Evolutionary conservation across 2,329 filamentous ascomycete genomes (phyloP).

Genomic region (Paracoccidioides lutzii): DNA sequence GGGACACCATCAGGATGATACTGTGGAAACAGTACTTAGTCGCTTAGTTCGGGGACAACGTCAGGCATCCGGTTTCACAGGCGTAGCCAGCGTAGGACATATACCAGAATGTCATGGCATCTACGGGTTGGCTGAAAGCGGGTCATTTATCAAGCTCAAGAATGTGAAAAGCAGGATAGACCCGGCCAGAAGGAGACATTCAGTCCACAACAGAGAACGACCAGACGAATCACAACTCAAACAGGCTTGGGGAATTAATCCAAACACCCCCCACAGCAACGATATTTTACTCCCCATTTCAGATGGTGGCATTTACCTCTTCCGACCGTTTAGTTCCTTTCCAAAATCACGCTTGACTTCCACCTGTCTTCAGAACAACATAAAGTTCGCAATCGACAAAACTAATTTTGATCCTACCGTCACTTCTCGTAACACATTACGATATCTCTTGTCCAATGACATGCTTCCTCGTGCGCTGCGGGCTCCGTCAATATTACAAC

Average conservation of each 20-base stretch:
- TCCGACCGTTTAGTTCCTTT: slow-evolving; percentile 34
- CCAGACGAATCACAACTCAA: not conserved
- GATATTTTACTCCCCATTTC: slow-evolving; percentile 13
- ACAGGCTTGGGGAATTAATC: not conserved
- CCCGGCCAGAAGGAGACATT: not conserved
- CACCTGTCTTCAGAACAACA: slow-evolving; percentile 53
- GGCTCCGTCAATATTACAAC: slow-evolving; percentile 47
- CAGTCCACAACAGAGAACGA: too few relatives aligned
- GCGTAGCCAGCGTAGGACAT: slow-evolving; percentile 50
- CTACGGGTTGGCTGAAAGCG: slow-evolving; percentile 57
- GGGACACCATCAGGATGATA: slow-evolving; percentile 82
- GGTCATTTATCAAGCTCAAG: slow-evolving; percentile 17
- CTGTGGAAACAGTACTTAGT: slow-evolving; percentile 80
- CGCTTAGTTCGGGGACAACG: slow-evolving; percentile 56
- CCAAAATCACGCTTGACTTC: slow-evolving; percentile 52
- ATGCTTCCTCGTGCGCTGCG: slow-evolving; percentile 57
- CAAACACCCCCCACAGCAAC: not conserved
- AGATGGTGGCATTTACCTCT: slow-evolving; percentile 25
- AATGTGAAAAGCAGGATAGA: not conserved
- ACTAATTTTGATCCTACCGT: slow-evolving; percentile 69
- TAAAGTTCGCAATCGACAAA: slow-evolving; percentile 70
- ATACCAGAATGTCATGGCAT: slow-evolving; percentile 79
- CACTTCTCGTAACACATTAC: slow-evolving; percentile 69
- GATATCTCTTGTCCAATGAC: slow-evolving; percentile 48
- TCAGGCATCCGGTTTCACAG: slow-evolving; percentile 52